A percentile compares a stretch with the other conserved stretches of the same genome.
These are phyloP conservation scores for Pleurotus citrinopileatus DNA, from an alignment of 768 basidiomycete species.

Conservation along the genomic window DNA sequence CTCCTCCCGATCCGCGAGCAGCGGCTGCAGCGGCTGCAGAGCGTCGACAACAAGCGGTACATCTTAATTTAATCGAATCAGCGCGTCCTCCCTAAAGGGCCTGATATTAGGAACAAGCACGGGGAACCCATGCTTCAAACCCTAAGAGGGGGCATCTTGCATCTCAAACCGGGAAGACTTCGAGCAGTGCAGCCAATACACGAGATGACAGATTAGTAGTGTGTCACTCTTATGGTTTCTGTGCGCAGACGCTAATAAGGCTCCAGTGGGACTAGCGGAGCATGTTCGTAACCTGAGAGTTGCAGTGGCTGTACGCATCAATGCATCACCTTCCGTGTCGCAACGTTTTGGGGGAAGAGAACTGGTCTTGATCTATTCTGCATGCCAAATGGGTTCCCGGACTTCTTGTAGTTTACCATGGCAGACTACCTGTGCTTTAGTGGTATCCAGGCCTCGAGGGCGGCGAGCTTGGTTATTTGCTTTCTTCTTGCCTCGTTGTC, in stretches of 20 bases:
- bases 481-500: not conserved
- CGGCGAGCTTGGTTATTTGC: conserved; percentile 4
- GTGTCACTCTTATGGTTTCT: conserved; percentile 17
- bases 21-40: conserved; percentile 66
- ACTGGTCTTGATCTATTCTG: not conserved
- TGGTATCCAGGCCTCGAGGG: conserved; percentile 1
- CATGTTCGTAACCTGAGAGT: not conserved
- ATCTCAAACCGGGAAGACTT: conserved; percentile 35
- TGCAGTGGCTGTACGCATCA: no score
- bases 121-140: conserved; percentile 40
- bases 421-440: not conserved
- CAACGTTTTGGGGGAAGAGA: not conserved
- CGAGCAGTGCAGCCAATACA: conserved; percentile 31
- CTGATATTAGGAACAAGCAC: conserved; percentile 34
- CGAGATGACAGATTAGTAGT: conserved; percentile 39
- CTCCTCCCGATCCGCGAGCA: conserved; percentile 40
- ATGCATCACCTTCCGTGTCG: no score
- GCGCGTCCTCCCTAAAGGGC: conserved; percentile 18
- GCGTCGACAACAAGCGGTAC: conserved; percentile 53
- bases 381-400: conserved; percentile 3
- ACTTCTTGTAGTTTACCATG: not conserved
- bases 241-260: conserved; percentile 9
- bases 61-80: conserved; percentile 21
- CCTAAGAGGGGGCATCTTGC: conserved; percentile 49
- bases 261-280: conserved; percentile 35